Percentiles rank a stretch among this genome's conserved stretches.
phyloP scores from a whole-genome alignment of 345 rosid species.

The Gossypium herbaceum region DNA sequence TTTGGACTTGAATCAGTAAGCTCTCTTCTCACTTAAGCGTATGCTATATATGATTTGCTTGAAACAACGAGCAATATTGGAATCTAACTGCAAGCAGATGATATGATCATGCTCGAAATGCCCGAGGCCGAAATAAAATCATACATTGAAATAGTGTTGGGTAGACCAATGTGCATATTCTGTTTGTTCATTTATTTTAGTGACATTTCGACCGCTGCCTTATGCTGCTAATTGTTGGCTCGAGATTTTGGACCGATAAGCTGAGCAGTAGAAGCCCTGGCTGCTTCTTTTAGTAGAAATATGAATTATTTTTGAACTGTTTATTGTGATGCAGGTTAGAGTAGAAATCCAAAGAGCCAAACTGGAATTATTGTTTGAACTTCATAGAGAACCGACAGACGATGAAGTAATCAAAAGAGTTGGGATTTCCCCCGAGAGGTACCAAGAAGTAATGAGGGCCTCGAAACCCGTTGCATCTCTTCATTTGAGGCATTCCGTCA shows the following conservation, averaged over 20 bases:
- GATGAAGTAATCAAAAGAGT: conserved; percentile 58
- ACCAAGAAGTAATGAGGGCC: conserved; percentile 73
- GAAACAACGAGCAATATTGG: too few relatives aligned
- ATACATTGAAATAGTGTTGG: neutral
- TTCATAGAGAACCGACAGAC: conserved; percentile 63
- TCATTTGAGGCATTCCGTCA: conserved; percentile 60
- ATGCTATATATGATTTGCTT: conserved; percentile 7
- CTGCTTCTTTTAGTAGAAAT: neutral
- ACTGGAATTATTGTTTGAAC: conserved; percentile 59
- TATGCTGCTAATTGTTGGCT: neutral
- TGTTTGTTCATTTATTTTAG: neutral
- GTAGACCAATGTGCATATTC: neutral
- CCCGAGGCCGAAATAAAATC: neutral
- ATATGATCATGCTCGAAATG: neutral
- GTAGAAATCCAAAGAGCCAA: conserved; percentile 67
- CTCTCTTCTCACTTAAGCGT: conserved; percentile 12
- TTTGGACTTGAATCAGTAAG: conserved; percentile 91
- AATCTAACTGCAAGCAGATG: neutral
- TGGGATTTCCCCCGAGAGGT: conserved; percentile 78
- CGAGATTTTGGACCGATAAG: neutral
- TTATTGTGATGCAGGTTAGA: conserved; percentile 54
- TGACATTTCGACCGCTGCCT: too few relatives aligned
- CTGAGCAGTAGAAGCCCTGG: neutral
- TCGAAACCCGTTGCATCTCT: conserved; percentile 69
- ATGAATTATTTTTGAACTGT: conserved; percentile 2